Conservation (phyloP, 2,329 filamentous ascomycete species). For the Phyllosticta capitalensis region DNA sequence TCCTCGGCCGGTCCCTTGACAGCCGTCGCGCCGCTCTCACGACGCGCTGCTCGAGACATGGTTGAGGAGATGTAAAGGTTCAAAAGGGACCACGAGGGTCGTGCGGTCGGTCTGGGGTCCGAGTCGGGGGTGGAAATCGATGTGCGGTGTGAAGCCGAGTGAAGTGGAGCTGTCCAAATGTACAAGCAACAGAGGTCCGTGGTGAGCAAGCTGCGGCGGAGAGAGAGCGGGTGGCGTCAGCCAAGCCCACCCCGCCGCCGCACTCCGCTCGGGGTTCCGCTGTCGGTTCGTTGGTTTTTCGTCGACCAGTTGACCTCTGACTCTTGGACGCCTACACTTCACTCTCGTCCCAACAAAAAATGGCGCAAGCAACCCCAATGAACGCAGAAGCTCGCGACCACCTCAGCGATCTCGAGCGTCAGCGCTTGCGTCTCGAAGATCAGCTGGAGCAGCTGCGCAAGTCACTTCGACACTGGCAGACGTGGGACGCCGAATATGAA, state of each 20-base stretch:
- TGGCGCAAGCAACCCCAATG: neutral
- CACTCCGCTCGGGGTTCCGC: slow-evolving; percentile 4
- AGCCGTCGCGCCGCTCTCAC: slow-evolving; percentile 19
- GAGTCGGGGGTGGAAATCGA: neutral
- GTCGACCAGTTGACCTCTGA: neutral
- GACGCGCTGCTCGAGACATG: slow-evolving; percentile 27
- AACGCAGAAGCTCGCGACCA: slow-evolving; percentile 31
- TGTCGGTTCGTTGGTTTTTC: slow-evolving; percentile 1
- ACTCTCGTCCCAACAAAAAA: neutral
- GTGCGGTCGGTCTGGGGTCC: neutral
- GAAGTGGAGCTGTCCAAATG: no score
- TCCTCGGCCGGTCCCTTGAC: slow-evolving; percentile 24
- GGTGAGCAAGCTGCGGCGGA: neutral
- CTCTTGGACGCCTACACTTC: neutral
- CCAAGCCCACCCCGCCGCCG: neutral
- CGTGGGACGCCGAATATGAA: slow-evolving; percentile 88
- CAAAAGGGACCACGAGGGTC: slow-evolving; percentile 1
- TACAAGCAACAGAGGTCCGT: neutral
- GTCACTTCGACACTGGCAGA: slow-evolving; percentile 77
- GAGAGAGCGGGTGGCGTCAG: neutral
- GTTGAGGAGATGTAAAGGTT: slow-evolving; percentile 11
- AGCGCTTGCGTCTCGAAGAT: slow-evolving; percentile 64
- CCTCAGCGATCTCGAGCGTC: slow-evolving; percentile 62
- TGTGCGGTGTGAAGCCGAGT: slow-evolving; percentile 6
- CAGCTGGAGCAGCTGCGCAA: slow-evolving; percentile 65